These are phyloP conservation scores for Ustilago cynodontis DNA, from an alignment of 1,284 basidiomycete species.

Conservation along the genomic window DNA sequence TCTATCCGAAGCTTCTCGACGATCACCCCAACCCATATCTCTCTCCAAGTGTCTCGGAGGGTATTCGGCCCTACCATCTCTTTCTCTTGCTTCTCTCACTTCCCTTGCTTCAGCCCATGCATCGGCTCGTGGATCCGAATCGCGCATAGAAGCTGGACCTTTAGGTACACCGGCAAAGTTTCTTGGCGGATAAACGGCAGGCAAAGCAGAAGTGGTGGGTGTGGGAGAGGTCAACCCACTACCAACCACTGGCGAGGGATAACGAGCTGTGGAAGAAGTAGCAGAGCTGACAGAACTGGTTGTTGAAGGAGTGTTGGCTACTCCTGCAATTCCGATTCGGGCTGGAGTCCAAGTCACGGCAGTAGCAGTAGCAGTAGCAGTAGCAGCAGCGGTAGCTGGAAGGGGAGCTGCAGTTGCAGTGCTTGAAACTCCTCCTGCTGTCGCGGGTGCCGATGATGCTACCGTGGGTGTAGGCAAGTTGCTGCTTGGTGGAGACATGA, in stretches of 20 bases:
- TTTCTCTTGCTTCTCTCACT: slow-evolving; percentile 31
- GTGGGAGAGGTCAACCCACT: slow-evolving; percentile 26
- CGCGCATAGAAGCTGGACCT: slow-evolving; percentile 57
- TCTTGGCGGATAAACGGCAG: slow-evolving; percentile 26
- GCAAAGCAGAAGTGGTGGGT: slow-evolving; percentile 16
- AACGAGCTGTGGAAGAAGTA: slow-evolving; percentile 16
- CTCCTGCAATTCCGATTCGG: slow-evolving; percentile 15
- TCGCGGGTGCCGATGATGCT: neutral
- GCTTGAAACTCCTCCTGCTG: neutral
- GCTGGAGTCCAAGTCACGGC: slow-evolving; percentile 29
- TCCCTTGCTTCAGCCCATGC: slow-evolving; percentile 41
- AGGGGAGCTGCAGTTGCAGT: slow-evolving; percentile 2
- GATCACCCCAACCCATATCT: slow-evolving; percentile 40
- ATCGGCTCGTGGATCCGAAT: slow-evolving; percentile 15
- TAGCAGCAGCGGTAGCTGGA: neutral
- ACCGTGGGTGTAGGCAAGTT: slow-evolving; percentile 15
- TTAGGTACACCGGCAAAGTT: slow-evolving; percentile 56
- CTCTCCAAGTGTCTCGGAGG: slow-evolving; percentile 2
- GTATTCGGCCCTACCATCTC: neutral
- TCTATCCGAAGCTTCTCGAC: slow-evolving; percentile 15
- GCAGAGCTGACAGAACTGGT: slow-evolving; percentile 25
- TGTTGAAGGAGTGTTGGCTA: slow-evolving; percentile 34
- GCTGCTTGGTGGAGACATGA: slow-evolving; percentile 33
- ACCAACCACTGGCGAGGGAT: slow-evolving; percentile 6
- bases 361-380: neutral